phyloP scores from a whole-genome alignment of 176 grass and related monocot species.

The Rhynchospora breviuscula region DNA sequence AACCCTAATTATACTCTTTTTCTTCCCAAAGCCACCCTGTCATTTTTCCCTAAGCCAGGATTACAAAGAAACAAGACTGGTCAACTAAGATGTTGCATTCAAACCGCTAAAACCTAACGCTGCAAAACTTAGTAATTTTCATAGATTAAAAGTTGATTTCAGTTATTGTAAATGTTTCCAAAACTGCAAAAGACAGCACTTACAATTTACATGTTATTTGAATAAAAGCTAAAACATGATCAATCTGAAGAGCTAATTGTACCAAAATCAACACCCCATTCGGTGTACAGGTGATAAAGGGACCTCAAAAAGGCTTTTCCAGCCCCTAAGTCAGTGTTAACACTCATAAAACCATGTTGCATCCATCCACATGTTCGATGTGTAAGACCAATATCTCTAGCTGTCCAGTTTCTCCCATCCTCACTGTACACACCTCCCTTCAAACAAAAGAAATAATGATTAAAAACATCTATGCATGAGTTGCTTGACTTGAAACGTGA shows the following conservation, averaged over 20 bases:
- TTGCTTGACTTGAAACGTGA: background rate
- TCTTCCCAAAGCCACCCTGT: background rate
- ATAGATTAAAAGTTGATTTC: background rate
- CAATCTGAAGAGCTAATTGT: slow-evolving; percentile 10
- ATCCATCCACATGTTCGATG: slow-evolving; percentile 75
- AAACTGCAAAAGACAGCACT: background rate
- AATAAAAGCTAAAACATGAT: background rate
- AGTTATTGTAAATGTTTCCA: background rate
- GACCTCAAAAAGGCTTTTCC: slow-evolving; percentile 82
- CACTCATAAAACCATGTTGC: slow-evolving; percentile 81
- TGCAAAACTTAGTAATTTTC: background rate
- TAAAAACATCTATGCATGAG: background rate
- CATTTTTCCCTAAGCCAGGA: background rate
- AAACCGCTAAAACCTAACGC: background rate
- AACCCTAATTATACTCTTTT: background rate
- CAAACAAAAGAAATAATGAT: slow-evolving; percentile 11
- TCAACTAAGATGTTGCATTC: background rate
- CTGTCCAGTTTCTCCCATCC: slow-evolving; percentile 45
- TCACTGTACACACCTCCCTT: slow-evolving; percentile 58
- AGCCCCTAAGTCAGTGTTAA: slow-evolving; percentile 68
- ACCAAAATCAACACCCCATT: slow-evolving; percentile 97
- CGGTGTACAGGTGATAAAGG: slow-evolving; percentile 68
- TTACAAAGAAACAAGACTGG: background rate
- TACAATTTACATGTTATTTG: background rate
- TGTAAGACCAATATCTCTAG: slow-evolving; percentile 66